Conservation (phyloP, 2,329 filamentous ascomycete genomes). For the Fusarium sterilihyphosum region DNA sequence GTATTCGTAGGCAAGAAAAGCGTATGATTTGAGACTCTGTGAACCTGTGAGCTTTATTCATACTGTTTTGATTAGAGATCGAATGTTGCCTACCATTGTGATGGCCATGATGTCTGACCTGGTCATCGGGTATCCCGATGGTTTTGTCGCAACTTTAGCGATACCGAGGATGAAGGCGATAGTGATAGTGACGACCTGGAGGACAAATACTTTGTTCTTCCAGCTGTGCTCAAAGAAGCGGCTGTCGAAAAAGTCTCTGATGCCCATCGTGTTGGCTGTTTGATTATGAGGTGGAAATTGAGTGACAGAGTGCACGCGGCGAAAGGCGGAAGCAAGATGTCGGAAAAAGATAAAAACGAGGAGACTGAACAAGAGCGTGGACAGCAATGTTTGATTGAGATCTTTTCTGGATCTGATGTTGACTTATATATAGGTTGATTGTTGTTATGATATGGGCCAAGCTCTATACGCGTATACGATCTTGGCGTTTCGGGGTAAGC, state of each 20-base stretch:
- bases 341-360: not conserved
- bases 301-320: fast-evolving
- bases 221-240: conserved; percentile 20
- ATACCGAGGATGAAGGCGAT: conserved; percentile 16
- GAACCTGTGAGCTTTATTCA: not conserved
- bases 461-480: not conserved
- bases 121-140: conserved; percentile 12
- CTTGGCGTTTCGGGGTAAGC: not conserved
- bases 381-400: too few species aligned
- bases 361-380: too few species aligned
- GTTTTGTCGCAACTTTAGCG: conserved; percentile 21
- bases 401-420: not conserved
- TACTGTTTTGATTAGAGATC: fast-evolving
- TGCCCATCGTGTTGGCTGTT: not conserved
- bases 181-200: not conserved
- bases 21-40: conserved; percentile 15
- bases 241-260: conserved; percentile 18
- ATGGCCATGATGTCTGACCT: conserved; percentile 33
- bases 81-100: conserved; percentile 21
- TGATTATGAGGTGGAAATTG: not conserved
- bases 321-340: not conserved
- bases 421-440: not conserved
- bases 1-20: conserved; percentile 28
- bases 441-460: not conserved
- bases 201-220: conserved; percentile 26